These are phyloP conservation scores for Senecio squalidus DNA, from an alignment of 140 eudicot species.

Conservation along the genomic window DNA sequence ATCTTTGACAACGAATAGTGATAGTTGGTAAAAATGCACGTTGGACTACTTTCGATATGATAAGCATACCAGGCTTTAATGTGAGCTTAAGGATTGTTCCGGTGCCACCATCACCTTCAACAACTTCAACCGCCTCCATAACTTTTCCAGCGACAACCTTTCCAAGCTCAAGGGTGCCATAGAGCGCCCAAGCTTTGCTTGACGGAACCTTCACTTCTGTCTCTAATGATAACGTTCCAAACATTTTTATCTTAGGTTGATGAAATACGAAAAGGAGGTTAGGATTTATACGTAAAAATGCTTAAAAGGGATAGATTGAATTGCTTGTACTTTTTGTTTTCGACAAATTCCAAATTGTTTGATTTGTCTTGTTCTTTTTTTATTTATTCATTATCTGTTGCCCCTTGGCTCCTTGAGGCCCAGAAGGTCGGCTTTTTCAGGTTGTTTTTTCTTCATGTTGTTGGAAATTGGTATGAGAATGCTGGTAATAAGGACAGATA, in stretches of 20 bases:
- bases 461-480: too few species aligned
- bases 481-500: too few species aligned
- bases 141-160: slow-evolving; percentile 6
- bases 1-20: too few species aligned
- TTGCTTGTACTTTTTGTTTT: too few species aligned
- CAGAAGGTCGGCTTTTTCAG: too few species aligned
- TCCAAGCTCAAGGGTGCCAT: slow-evolving; percentile 25
- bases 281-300: background rate
- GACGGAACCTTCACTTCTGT: slow-evolving; percentile 20
- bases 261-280: background rate
- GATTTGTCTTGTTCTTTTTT: background rate
- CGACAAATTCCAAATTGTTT: too few species aligned
- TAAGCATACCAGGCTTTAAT: slow-evolving; percentile 16
- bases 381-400: too few species aligned
- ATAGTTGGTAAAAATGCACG: too few species aligned
- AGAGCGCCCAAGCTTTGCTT: slow-evolving; percentile 32
- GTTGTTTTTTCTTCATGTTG: too few species aligned
- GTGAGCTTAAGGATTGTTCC: slow-evolving; percentile 28
- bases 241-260: slow-evolving; percentile 17
- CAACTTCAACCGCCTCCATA: slow-evolving; percentile 25
- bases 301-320: background rate
- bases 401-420: too few species aligned
- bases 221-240: slow-evolving; percentile 23
- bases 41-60: too few species aligned
- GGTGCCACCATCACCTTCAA: slow-evolving; percentile 23